phyloP scores from a whole-genome alignment of 108 stramenopile species.

The Mediolabrus comicus region DNA sequence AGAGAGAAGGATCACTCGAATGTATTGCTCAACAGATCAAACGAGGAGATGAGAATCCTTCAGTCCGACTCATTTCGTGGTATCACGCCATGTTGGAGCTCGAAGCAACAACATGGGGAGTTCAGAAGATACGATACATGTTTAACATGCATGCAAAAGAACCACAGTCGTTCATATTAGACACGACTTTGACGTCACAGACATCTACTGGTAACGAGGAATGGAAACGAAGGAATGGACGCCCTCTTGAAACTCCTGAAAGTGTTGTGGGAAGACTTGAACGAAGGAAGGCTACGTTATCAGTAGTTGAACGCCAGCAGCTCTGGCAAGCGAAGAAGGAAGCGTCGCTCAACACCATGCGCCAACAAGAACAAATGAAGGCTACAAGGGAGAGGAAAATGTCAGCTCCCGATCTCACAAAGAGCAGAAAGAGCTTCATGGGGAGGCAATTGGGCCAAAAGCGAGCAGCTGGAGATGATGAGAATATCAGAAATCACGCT shows the following conservation, averaged over 20 bases:
- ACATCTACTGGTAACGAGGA: not conserved
- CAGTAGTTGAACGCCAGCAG: slow-evolving; percentile 28
- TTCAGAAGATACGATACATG: slow-evolving; percentile 27
- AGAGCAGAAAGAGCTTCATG: slow-evolving; percentile 11
- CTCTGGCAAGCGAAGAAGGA: slow-evolving; percentile 40
- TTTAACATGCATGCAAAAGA: slow-evolving; percentile 16
- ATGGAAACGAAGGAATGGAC: slow-evolving; percentile 10
- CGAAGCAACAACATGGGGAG: slow-evolving; percentile 12
- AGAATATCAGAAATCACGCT: not conserved
- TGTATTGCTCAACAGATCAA: slow-evolving; percentile 27
- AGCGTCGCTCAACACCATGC: not conserved
- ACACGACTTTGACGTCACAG: slow-evolving; percentile 19
- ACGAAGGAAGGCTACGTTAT: slow-evolving; percentile 4
- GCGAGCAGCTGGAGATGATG: not conserved
- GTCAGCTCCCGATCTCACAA: slow-evolving; percentile 27
- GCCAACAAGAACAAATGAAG: not conserved
- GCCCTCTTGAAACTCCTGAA: slow-evolving; percentile 19
- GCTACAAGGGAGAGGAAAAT: slow-evolving; percentile 16
- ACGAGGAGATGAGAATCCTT: slow-evolving; percentile 21
- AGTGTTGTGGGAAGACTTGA: slow-evolving; percentile 19
- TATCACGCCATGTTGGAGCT: slow-evolving; percentile 35
- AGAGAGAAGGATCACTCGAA: slow-evolving; percentile 19
- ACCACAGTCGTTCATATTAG: slow-evolving; percentile 23
- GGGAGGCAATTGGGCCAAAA: not conserved
- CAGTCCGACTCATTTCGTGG: slow-evolving; percentile 22